Conservation (phyloP, 129 eudicot genomes). For the Smallanthus sonchifolius region DNA sequence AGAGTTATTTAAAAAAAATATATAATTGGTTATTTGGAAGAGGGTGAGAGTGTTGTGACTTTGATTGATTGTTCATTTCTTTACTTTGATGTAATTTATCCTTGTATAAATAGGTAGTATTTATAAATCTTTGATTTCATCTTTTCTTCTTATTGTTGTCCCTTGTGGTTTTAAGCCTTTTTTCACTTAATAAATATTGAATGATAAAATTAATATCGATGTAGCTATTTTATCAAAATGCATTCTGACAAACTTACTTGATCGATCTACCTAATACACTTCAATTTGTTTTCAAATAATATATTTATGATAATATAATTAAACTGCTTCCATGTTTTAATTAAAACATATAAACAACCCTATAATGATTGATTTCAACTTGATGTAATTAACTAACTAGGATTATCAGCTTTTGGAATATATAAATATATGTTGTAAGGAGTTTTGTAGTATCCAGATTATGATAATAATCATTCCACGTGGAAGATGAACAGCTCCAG, state of each 20-base stretch:
- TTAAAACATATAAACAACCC: too few species aligned
- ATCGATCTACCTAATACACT: neutral
- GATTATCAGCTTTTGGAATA: too few species aligned
- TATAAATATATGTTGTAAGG: too few species aligned
- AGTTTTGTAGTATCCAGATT: too few species aligned
- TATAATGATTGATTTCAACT: too few species aligned
- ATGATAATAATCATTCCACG: neutral
- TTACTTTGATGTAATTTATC: neutral
- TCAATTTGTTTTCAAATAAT: too few species aligned
- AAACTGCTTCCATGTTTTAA: too few species aligned
- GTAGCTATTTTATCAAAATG: neutral
- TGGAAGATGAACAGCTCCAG: neutral
- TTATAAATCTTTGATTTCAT: constrained; percentile 9
- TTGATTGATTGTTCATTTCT: neutral
- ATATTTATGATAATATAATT: too few species aligned
- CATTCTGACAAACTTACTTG: neutral
- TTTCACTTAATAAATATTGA: neutral
- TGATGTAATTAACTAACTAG: too few species aligned
- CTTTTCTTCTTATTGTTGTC: neutral
- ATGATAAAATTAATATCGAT: neutral
- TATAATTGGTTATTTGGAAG: neutral
- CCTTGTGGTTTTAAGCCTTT: neutral
- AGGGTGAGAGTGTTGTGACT: constrained; percentile 11
- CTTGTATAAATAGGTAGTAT: constrained; percentile 17
- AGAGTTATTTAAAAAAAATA: neutral